Conservation (phyloP, 345 rosid species). For the Camelina sativa region DNA sequence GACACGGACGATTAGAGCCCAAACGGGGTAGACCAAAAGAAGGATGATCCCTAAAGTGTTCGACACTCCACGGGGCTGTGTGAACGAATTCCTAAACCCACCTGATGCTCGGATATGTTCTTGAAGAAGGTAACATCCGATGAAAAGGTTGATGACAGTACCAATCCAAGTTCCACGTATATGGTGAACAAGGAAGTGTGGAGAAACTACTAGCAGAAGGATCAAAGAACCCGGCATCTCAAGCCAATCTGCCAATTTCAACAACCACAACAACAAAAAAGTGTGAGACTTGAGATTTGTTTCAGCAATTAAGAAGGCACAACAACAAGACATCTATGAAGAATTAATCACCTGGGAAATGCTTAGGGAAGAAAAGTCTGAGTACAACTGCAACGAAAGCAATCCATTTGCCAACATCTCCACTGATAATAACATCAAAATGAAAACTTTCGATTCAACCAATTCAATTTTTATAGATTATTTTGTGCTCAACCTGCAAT, state of each 20-base stretch:
- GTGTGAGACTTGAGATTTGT: constrained; percentile 10
- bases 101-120: constrained; percentile 93
- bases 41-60: constrained; percentile 84
- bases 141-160: constrained; percentile 58
- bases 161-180: constrained; percentile 65
- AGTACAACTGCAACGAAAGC: constrained; percentile 84
- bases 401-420: constrained; percentile 88
- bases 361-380: constrained; percentile 87
- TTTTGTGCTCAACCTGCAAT: too few relatives aligned
- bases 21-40: constrained; percentile 82
- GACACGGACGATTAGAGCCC: constrained; percentile 69
- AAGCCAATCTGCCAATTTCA: constrained; percentile 58
- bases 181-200: constrained; percentile 58
- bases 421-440: constrained; percentile 49
- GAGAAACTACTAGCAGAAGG: constrained; percentile 72
- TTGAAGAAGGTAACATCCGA: constrained; percentile 86
- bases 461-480: background rate
- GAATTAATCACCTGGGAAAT: constrained; percentile 70
- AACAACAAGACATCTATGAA: background rate
- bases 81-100: constrained; percentile 87
- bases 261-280: background rate
- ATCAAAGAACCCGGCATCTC: constrained; percentile 83
- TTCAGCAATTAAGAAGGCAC: background rate
- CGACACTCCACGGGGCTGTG: constrained; percentile 74
- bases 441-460: background rate